Percentiles rank a stretch among this genome's conserved stretches.
phyloP scores from a whole-genome alignment of 2,329 filamentous ascomycete genomes.

The Emmonsiellopsis sp. region DNA sequence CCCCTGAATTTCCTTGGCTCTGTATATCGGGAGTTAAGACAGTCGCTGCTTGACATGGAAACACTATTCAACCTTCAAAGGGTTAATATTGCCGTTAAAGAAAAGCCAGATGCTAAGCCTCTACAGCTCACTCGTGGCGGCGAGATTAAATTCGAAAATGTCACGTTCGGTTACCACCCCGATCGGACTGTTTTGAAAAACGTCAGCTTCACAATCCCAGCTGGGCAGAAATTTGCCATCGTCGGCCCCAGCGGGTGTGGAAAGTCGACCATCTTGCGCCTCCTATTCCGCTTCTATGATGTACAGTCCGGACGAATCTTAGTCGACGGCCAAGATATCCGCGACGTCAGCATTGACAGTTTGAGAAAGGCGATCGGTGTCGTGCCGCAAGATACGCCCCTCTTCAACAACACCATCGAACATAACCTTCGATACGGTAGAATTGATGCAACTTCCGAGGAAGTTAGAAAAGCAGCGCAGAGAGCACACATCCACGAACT shows the following conservation, averaged over 20 bases:
- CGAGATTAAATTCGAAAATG: constrained; percentile 89
- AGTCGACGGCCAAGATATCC: constrained; percentile 88
- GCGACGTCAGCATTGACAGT: constrained; percentile 71
- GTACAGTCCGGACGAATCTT: constrained; percentile 74
- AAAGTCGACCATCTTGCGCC: constrained; percentile 83
- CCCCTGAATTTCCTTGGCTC: constrained; percentile 97
- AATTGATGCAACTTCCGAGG: constrained; percentile 63
- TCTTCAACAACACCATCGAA: constrained; percentile 94
- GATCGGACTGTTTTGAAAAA: constrained; percentile 82
- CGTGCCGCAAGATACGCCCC: constrained; percentile 89
- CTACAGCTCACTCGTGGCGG: constrained; percentile 67
- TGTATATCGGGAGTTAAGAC: constrained; percentile 89
- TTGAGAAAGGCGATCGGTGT: constrained; percentile 82
- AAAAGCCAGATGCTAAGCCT: constrained; percentile 63
- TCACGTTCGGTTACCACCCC: constrained; percentile 83
- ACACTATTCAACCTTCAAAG: constrained; percentile 96
- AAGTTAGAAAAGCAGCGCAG: constrained; percentile 67
- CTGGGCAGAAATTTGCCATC: constrained; percentile 90
- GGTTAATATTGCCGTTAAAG: constrained; percentile 80
- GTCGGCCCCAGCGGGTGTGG: constrained; percentile 94
- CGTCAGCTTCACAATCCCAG: constrained; percentile 79
- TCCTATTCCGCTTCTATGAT: constrained; percentile 93
- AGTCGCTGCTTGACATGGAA: constrained; percentile 96
- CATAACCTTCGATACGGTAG: constrained; percentile 94
- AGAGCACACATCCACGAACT: constrained; percentile 79